These are phyloP conservation scores for Claviceps paspali DNA, from an alignment of 2,329 filamentous ascomycete species.

Conservation along the genomic window DNA sequence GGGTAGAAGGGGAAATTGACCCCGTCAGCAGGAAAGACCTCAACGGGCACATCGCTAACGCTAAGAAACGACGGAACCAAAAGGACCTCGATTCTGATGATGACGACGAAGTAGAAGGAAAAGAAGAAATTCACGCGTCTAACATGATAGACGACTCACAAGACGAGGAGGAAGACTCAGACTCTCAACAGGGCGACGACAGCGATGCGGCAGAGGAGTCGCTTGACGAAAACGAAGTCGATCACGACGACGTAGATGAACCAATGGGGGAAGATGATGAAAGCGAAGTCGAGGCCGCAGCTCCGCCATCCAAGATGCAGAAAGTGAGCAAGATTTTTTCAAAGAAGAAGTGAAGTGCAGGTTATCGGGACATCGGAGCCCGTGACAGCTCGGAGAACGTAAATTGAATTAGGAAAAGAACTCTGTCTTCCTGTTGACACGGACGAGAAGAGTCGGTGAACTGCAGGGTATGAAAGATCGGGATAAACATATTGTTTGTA, in stretches of 20 bases:
- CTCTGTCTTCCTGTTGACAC: too few relatives aligned
- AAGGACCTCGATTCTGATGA: constrained; percentile 19
- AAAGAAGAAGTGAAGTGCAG: constrained; percentile 18
- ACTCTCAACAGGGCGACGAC: constrained; percentile 25
- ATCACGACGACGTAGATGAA: constrained; percentile 41
- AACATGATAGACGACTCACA: constrained; percentile 46
- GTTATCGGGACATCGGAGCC: too few relatives aligned
- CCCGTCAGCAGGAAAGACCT: constrained; percentile 24
- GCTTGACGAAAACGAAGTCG: constrained; percentile 42
- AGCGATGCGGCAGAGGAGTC: constrained; percentile 32
- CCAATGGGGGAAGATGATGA: constrained; percentile 41
- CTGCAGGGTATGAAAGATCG: neutral
- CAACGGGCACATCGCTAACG: constrained; percentile 16
- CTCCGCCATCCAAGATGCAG: constrained; percentile 30
- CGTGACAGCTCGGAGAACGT: too few relatives aligned
- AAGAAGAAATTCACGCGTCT: constrained; percentile 40
- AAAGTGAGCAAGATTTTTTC: constrained; percentile 22
- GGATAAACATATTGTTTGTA: neutral
- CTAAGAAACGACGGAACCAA: constrained; percentile 23
- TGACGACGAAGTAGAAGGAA: constrained; percentile 27
- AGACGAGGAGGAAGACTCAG: constrained; percentile 35
- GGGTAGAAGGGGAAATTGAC: constrained; percentile 69
- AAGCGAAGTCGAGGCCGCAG: constrained; percentile 32
- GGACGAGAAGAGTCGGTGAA: neutral
- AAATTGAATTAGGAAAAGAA: too few relatives aligned